Conservation (phyloP, 306 rosid species). For the Canavalia gladiata region DNA sequence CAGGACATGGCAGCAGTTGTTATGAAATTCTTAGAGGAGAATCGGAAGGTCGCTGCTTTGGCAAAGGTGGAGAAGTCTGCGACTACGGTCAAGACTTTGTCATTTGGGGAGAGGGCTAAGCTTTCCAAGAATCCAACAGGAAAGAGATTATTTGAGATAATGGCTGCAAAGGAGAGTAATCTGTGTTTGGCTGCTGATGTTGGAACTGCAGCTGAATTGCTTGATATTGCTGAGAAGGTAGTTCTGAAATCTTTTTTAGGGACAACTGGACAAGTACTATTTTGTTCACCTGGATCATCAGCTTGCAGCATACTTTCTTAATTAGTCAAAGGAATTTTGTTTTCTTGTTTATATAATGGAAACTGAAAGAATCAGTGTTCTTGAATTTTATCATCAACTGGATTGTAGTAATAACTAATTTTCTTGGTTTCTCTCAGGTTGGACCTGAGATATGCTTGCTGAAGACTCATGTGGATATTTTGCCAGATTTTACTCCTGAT, state of each 20-base stretch:
- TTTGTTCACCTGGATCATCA: slow-evolving; percentile 30
- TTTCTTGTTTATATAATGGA: slow-evolving; percentile 16
- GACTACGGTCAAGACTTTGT: slow-evolving; percentile 58
- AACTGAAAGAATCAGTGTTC: neutral
- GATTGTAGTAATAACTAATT: slow-evolving; percentile 16
- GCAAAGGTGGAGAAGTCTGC: slow-evolving; percentile 55
- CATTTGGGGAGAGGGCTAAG: slow-evolving; percentile 75
- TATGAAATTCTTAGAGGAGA: slow-evolving; percentile 73
- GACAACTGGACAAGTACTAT: neutral
- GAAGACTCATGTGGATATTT: slow-evolving; percentile 95
- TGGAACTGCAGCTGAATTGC: slow-evolving; percentile 81
- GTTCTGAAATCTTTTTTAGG: slow-evolving; percentile 19
- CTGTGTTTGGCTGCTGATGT: slow-evolving; percentile 91
- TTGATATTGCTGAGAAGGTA: slow-evolving; percentile 85
- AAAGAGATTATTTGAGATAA: slow-evolving; percentile 81
- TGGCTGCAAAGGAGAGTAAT: slow-evolving; percentile 84
- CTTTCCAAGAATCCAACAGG: slow-evolving; percentile 84
- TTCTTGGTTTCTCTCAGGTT: slow-evolving; percentile 60
- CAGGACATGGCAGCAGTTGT: slow-evolving; percentile 72
- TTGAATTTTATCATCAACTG: slow-evolving; percentile 5
- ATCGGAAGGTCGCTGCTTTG: slow-evolving; percentile 71
- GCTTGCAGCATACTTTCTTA: neutral
- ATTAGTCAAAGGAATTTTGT: neutral
- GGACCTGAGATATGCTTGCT: slow-evolving; percentile 95
- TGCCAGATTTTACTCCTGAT: slow-evolving; percentile 90